Conservation (phyloP, 352 stramenopile species). For the Phytophthora pini region DNA sequence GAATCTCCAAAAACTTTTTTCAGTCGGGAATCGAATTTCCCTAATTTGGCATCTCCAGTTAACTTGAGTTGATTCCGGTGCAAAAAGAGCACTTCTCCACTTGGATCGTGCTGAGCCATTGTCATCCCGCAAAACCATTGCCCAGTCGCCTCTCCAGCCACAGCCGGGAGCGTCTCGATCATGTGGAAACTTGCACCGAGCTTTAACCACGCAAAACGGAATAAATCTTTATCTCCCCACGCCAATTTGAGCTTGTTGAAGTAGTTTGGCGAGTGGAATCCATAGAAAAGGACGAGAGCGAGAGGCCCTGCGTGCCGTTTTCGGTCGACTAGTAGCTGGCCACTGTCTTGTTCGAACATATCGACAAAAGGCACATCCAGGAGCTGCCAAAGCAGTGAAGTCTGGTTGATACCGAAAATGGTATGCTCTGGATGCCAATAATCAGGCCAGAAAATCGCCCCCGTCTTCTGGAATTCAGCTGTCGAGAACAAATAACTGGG, state of each 20-base stretch:
- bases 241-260: conserved; percentile 44
- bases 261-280: conserved; percentile 46
- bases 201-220: conserved; percentile 66
- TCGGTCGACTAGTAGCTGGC: conserved; percentile 58
- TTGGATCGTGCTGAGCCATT: conserved; percentile 50
- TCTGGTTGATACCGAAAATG: conserved; percentile 31
- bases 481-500: conserved; percentile 59
- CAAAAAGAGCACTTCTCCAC: conserved; percentile 47
- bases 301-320: conserved; percentile 38
- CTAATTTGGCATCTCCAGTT: conserved; percentile 9
- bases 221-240: conserved; percentile 68
- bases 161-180: conserved; percentile 46
- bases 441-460: conserved; percentile 33
- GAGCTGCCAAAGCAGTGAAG: conserved; percentile 46
- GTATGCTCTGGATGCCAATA: conserved; percentile 30
- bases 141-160: conserved; percentile 37
- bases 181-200: conserved; percentile 54
- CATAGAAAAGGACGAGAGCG: conserved; percentile 43
- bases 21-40: conserved; percentile 17
- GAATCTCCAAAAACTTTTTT: conserved; percentile 7
- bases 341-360: conserved; percentile 76
- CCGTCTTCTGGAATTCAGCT: conserved; percentile 14
- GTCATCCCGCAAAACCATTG: conserved; percentile 57
- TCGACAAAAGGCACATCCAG: conserved; percentile 52
- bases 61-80: conserved; percentile 63